Conservation (phyloP, 2,329 filamentous ascomycete genomes). For the Botrytis cinerea region DNA sequence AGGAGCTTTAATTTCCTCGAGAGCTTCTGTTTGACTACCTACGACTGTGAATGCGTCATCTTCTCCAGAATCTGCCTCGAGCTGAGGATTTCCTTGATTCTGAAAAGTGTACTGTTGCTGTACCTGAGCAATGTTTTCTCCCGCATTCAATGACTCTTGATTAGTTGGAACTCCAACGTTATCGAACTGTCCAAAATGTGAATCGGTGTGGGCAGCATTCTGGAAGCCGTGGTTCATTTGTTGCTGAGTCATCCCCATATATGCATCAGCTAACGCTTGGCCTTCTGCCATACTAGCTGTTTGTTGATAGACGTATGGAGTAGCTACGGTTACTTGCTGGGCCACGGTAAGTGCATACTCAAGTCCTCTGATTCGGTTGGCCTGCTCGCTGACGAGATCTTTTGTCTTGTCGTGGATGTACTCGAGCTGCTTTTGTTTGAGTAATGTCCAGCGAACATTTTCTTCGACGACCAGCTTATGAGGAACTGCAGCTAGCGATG, state of each 20-base stretch:
- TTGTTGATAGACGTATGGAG: neutral
- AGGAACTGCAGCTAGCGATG: neutral
- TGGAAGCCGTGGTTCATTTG: neutral
- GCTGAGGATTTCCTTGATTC: rapidly evolving
- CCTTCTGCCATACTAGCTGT: neutral
- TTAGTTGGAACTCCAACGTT: neutral
- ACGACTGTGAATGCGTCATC: rapidly evolving
- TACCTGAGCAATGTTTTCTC: neutral
- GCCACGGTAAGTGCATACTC: neutral
- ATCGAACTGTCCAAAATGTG: neutral
- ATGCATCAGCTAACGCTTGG: neutral
- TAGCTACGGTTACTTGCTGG: rapidly evolving
- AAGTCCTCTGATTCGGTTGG: neutral
- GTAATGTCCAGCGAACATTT: neutral
- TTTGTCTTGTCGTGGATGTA: neutral
- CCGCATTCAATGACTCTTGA: neutral
- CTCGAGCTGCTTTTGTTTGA: neutral
- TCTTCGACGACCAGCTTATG: neutral
- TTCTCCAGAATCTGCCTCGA: neutral
- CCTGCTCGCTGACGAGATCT: neutral
- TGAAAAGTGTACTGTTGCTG: neutral
- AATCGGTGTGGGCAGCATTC: neutral
- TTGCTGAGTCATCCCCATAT: neutral
- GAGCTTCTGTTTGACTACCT: neutral
- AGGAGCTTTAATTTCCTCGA: neutral